Percentiles rank a stretch among this genome's conserved stretches.
Conservation (phyloP, 225 moss, liverwort and hornwort species). For the Pseudoscleropodium purum region DNA sequence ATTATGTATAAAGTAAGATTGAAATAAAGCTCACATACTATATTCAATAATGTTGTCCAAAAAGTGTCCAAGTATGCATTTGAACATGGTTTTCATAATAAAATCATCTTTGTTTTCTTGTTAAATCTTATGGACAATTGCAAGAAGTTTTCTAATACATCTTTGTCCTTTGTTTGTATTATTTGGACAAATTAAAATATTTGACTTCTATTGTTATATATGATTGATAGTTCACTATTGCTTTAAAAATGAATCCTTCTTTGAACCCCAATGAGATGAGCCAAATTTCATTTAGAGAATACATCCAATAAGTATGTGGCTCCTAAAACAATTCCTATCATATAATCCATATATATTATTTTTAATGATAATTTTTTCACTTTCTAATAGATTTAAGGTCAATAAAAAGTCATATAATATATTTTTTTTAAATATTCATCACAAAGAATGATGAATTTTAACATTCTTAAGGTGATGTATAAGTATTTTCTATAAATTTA, state of each 20-base stretch:
- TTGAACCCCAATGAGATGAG: accelerated
- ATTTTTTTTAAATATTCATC: neutral
- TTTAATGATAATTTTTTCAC: neutral
- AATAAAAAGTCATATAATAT: neutral
- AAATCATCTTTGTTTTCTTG: neutral
- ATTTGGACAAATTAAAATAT: neutral
- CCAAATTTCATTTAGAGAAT: neutral
- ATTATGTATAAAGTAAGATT: neutral
- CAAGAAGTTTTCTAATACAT: neutral
- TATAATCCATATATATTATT: too few relatives aligned
- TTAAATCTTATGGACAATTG: neutral
- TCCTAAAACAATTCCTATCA: accelerated
- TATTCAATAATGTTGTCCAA: neutral
- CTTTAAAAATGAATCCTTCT: neutral
- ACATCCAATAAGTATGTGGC: accelerated
- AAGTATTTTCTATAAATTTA: neutral
- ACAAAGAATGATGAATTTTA: neutral
- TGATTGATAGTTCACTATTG: neutral
- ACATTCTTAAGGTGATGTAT: neutral
- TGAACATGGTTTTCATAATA: neutral
- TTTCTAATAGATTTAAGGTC: neutral
- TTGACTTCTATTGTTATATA: neutral
- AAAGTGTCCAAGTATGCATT: neutral
- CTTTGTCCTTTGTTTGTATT: neutral
- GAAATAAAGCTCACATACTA: neutral